Evolutionary conservation across 768 basidiomycete species (phyloP), one percentile per base, ranked within the genome.

Genomic region (Lentinula sp.): DNA sequence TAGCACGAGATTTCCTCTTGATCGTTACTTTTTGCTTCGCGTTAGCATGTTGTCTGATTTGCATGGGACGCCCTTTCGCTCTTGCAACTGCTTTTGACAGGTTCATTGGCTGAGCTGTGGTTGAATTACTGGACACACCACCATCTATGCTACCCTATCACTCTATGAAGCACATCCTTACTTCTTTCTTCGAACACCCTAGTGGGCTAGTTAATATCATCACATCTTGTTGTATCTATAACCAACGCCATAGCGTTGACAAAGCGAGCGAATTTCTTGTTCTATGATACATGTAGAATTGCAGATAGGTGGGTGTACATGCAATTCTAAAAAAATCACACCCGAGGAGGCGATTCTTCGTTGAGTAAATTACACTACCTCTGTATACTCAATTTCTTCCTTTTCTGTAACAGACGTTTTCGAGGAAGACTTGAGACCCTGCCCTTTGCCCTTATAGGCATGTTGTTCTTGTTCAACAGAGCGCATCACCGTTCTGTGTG

Each of bases 1-100:
- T n/a, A 78, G 77, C 73, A 11, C 70, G 76, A 23, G 77, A 79
- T 67, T 76, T 76, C 62, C 73, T 79, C 65, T 67, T 79, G 9
- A 74, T 79, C 15, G 69, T 79, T 40, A 70, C 68, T 9, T 66
- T 79, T 10, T 79, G 76, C 63, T 73, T 79, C 62, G 71, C 71
- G 35, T 57, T 77, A 43, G 76, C 77, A 15, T 74, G 73, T 61
- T 73, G 72, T 57, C 51, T 77, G 50, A 68, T 79, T 51, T 69
- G 71, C 35, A 51, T 72, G 42, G 63, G 70, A 37, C 75, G 77
- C 0, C 71, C 74, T 6, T 57, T 72, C 34, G 67, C 73, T 1
- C 59, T 73, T 11, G 60, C 62, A 53, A 62, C 65, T 63, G 52
- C 67, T 62, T 40, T 58, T 1, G 57, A 48, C 23, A 21, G n/a